These are phyloP conservation scores for Tetrahymena borealis DNA, from an alignment of 73 alveolate genomes.

Conservation along the genomic window DNA sequence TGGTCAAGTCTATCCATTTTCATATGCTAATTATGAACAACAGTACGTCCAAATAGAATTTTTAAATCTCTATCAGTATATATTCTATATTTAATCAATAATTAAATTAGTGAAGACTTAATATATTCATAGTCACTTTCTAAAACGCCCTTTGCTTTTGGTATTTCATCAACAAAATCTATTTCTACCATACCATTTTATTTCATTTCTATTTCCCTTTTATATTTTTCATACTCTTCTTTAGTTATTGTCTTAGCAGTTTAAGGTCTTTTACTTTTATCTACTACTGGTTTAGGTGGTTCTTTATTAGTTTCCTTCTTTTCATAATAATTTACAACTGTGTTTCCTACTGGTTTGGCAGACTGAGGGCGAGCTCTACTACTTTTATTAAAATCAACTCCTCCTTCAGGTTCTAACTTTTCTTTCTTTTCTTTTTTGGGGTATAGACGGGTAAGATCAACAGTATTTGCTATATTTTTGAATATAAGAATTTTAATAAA, in stretches of 20 bases:
- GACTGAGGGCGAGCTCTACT: neutral
- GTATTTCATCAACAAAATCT: neutral
- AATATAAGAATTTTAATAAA: too few species aligned
- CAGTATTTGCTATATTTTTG: neutral
- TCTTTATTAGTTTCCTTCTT: neutral
- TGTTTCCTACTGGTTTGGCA: neutral
- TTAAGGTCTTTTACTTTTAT: neutral
- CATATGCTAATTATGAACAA: neutral
- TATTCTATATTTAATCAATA: neutral
- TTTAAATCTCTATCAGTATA: neutral
- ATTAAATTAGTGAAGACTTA: neutral
- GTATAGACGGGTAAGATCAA: neutral
- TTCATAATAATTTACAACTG: neutral
- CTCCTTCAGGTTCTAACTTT: neutral
- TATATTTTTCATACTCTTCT: neutral
- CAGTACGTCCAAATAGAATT: neutral
- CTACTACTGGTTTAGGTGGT: neutral
- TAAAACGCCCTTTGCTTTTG: neutral
- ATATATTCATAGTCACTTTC: neutral
- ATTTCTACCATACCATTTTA: neutral
- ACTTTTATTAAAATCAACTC: neutral
- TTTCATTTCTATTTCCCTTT: neutral
- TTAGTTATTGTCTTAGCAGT: neutral
- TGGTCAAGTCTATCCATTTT: neutral
- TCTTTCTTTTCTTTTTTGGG: neutral